Conservation (phyloP, 495 filamentous ascomycete species). For the Tuber indicum region DNA sequence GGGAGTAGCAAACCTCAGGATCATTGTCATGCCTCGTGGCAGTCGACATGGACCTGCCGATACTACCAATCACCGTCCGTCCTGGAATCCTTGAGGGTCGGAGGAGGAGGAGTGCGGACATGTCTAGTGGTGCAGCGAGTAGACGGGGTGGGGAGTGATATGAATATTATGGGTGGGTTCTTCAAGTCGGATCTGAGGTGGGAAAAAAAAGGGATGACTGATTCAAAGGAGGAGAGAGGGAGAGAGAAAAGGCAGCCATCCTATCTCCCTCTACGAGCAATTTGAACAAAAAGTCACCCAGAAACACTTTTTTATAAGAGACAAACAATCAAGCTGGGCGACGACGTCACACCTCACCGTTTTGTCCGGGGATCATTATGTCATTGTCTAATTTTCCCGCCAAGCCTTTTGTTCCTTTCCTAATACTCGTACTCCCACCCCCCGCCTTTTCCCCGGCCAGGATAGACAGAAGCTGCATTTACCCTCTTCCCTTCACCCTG, state of each 20-base stretch:
- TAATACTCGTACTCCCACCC: too few relatives aligned
- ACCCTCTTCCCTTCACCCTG: too few relatives aligned
- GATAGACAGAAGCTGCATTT: too few relatives aligned
- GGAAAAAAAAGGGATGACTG: neutral
- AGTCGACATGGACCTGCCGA: neutral
- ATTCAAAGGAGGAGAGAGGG: neutral
- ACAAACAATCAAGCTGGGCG: neutral
- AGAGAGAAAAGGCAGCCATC: too few relatives aligned
- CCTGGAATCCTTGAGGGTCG: neutral
- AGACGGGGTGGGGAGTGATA: neutral
- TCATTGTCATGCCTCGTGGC: constrained; percentile 37
- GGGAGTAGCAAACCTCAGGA: constrained; percentile 30
- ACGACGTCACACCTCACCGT: neutral
- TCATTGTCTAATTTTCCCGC: neutral
- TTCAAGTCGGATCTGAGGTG: neutral
- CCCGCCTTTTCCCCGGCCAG: neutral
- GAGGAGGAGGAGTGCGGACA: neutral
- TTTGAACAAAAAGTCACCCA: neutral
- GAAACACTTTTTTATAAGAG: neutral
- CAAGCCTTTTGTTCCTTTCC: neutral
- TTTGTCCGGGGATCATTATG: neutral
- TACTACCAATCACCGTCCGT: neutral
- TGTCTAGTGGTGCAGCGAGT: neutral
- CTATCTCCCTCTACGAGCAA: neutral
- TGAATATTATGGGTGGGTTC: neutral